Evolutionary conservation across 768 basidiomycete genomes (phyloP), one percentile per base, ranked within the genome.

Genomic region (Paxillus rubicundulus): DNA sequence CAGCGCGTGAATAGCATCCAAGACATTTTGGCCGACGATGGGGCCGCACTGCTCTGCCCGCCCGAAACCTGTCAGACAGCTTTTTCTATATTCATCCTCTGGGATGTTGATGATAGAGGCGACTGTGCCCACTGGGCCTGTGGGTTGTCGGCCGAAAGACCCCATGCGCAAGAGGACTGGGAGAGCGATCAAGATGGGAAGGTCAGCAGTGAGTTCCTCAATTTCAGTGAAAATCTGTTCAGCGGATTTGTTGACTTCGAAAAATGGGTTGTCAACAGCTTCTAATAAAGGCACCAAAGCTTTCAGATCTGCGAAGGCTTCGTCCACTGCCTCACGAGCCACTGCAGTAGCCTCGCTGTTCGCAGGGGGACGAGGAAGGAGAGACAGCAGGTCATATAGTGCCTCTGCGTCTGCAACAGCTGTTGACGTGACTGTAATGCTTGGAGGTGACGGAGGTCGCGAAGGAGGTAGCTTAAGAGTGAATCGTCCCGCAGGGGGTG

Each of bases 251-350:
- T 60, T 54, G n/a, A 37, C 44, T 27, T 28, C 50, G 39, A 59
- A 61, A 18, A 60, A 52, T 5, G 73, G 75, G 34, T 71, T 55
- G 24, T 62, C 69, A 14, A 78, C 72, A 14, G 74, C 74, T 53
- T 86, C 84, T 13, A 90, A 72, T 24, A 90, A 74, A 9, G 75
- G 71, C 14, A 73, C 72, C 16, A 92, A 68, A 18, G 82, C 77
- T 58, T 75, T 71, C 24, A 92, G 70, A 14, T 82, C 85, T 49
- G 78, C 80, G 58, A 86, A 83, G 2, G 87, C 90, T 61, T 91
- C 89, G 49, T 87, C 84, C 9, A 92, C 88, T 5, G 87, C 90
- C 64, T 92, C 89, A 37, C 78, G 76, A n/a, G 90, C 89, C 9
- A 88, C 67, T 21, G 72, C 73, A 9, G 79, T 77, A 9, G 70